Conservation (phyloP, 1,284 basidiomycete genomes). For the Ceratobasidium sp. region DNA sequence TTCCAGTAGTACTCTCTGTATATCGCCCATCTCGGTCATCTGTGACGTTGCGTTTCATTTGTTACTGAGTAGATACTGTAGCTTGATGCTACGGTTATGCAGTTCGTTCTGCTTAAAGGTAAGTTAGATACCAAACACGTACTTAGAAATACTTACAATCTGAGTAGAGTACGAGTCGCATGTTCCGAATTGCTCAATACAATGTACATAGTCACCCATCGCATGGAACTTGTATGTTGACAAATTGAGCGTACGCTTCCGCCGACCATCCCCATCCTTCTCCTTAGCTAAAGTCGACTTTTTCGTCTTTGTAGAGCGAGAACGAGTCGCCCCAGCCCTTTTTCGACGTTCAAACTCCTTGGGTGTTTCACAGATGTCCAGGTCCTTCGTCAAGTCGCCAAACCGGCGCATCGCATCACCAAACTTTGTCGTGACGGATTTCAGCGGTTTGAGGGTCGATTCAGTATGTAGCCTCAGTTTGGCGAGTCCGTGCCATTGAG, state of each 20-base stretch:
- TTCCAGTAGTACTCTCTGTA: not conserved
- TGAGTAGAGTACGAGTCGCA: constrained; percentile 59
- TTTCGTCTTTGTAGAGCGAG: too few species aligned
- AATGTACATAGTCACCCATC: constrained; percentile 59
- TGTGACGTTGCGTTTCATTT: not conserved
- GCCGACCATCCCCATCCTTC: too few species aligned
- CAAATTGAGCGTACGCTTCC: too few species aligned
- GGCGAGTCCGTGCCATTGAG: constrained; percentile 58
- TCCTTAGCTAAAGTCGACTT: not conserved
- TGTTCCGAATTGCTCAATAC: constrained; percentile 55
- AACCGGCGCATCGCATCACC: constrained; percentile 53
- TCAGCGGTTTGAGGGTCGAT: constrained; percentile 52
- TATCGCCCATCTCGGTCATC: not conserved
- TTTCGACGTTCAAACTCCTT: constrained; percentile 48
- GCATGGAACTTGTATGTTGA: constrained; percentile 58
- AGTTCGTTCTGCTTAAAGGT: constrained; percentile 53
- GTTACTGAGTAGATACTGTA: not conserved
- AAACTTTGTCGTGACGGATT: constrained; percentile 51
- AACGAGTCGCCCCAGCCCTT: too few species aligned
- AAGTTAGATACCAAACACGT: too few species aligned
- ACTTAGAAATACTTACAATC: too few species aligned
- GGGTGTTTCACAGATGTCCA: constrained; percentile 54
- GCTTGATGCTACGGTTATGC: constrained; percentile 48
- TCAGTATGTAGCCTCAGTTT: constrained; percentile 59
- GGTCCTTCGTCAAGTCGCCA: constrained; percentile 47